Percentiles rank a stretch among this genome's conserved stretches.
Conservation (phyloP, 768 basidiomycete genomes). For the Amanita molliuscula region DNA sequence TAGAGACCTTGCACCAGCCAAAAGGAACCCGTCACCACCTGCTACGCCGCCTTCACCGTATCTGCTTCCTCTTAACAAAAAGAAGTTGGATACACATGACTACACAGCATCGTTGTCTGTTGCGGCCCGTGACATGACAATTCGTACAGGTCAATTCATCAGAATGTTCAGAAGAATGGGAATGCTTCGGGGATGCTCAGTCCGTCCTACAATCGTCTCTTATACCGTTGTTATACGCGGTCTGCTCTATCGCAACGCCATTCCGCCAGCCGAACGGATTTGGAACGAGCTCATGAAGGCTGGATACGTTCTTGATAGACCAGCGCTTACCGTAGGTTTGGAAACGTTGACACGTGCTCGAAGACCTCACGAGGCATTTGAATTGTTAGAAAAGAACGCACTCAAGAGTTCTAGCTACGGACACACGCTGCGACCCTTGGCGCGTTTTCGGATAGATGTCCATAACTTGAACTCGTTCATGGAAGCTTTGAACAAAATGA, state of each 20-base stretch:
- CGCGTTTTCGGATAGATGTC: constrained; percentile 13
- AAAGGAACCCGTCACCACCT: neutral
- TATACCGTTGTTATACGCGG: constrained; percentile 48
- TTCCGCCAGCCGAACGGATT: constrained; percentile 26
- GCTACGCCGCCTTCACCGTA: constrained; percentile 5
- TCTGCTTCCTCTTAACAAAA: constrained; percentile 13
- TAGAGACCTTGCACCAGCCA: constrained; percentile 15
- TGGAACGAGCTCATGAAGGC: constrained; percentile 32
- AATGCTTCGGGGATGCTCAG: constrained; percentile 11
- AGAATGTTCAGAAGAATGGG: constrained; percentile 19
- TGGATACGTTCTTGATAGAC: constrained; percentile 29
- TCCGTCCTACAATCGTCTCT: constrained; percentile 33
- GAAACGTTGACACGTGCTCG: constrained; percentile 34
- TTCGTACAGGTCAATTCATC: constrained; percentile 23
- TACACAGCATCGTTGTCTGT: constrained; percentile 37
- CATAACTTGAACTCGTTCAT: constrained; percentile 34
- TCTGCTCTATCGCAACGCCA: constrained; percentile 32
- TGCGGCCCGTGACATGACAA: constrained; percentile 27
- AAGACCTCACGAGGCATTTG: constrained; percentile 37
- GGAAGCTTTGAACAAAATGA: constrained; percentile 33
- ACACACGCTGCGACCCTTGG: neutral
- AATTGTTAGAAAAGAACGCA: constrained; percentile 33
- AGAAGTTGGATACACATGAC: constrained; percentile 30
- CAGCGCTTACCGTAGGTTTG: constrained; percentile 39
- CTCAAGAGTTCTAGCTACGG: neutral